Base-by-base conservation (phyloP, 148 eudicot species). In the Polygonum aviculare region DNA sequence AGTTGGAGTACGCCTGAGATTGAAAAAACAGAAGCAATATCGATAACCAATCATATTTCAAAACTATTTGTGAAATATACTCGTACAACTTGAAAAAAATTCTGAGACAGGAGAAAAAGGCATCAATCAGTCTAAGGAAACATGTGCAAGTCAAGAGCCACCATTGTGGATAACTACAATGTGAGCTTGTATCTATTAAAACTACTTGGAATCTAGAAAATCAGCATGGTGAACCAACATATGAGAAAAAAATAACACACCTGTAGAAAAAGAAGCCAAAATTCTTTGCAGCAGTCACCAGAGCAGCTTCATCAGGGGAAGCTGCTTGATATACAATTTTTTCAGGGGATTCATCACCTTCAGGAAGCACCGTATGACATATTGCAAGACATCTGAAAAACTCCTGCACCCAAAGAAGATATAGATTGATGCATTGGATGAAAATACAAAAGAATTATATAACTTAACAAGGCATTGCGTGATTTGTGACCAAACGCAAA, bases 201-300 rank as follows among this genome's bases (percentile, higher is more conserved):
- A 63, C 33, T 35, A 63, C 18, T 12, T 31, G 69, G 69, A 15
- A 65, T 7, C 9, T n/a, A 65, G 8, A 7, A 12, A 35, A 10
- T 65, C 41, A 15, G 71, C 41, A 35, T 65, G 44, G n/a, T 8
- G 71, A 65, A 36, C 71, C 36, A 36, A 67, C 15, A 7, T 36
- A 35, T 2, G 45, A 16, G 33, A 4, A 16, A 15, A 33, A 6
- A 21, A 40, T 16, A n/a, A 21, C 73, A 77, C 12, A 93, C 99
- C 90, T 95, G 88, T 88, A 95, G 82, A 95, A 95, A 85, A 95
- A 92, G 90, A 95, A 95, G 78, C 99, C 99, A 84, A 95, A 95
- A 80, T 89, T 95, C 87, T 95, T 95, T 59, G 99, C 99, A 60
- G 99, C 99, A 48, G 82, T 79, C 73, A 95, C 99, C 83, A 95